Base-by-base conservation (phyloP, 2,329 filamentous ascomycete species). In the Cladophialophora chaetospira region DNA sequence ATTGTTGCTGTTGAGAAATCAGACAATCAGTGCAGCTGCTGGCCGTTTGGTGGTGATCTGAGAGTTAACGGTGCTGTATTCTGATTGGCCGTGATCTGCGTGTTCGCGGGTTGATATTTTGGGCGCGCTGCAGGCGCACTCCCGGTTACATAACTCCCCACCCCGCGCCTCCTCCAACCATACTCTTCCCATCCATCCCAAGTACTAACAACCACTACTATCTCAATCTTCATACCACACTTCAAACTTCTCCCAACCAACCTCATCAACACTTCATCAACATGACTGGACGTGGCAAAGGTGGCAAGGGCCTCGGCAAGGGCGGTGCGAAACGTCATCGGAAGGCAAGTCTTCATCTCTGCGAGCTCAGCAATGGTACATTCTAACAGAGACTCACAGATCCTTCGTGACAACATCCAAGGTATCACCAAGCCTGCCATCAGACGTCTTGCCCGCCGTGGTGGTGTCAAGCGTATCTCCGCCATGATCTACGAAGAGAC, bases 391-490 rank as follows among this genome's bases (percentile, higher is more conserved):
- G n/a, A n/a, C n/a, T n/a, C n/a, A n/a, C n/a, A n/a, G 48, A 97
- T 97, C 83, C 85, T 97, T 78, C 91, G 92, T 80, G 92, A 96
- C 88, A 97, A 96, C 89, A 97, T 97, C 75, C 92, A 97, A 83
- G 92, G 92, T 81, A 97, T 97, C 75, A 97, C 92, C 74, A 97
- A 97, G 89, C 92, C 92, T 71, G 92, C 92, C 72, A 97, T 97
- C 80, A 88, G 92, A 73, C 92, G 92, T 95, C 91, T 97, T 76
- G 92, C 92, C 67, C 92, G 92, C 81, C 91, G 92, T 94, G 92
- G 92, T 79, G 92, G 92, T 92, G 92, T 97, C 85, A 97, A 97
- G 90, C 92, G 92, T 96, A 97, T 97, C 73, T 96, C 91, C 72
- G 92, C 92, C 76, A 82, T 89, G 87, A 90, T 90, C 80, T 90